phyloP scores from a whole-genome alignment of 352 stramenopile species.

The Globisporangium barbulae region DNA sequence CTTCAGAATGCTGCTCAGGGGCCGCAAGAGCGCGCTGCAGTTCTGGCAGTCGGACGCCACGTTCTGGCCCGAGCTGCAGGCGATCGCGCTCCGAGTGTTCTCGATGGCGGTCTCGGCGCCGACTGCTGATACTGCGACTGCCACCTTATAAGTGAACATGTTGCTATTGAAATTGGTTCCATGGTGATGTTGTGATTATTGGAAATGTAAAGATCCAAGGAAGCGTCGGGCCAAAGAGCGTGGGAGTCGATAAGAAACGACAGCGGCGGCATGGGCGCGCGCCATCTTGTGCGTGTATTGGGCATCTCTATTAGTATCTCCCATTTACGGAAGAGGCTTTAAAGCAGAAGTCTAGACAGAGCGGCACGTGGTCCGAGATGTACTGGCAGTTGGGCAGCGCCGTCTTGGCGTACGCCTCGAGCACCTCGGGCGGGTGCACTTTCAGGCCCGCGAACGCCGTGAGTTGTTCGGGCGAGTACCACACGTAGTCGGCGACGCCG shows the following conservation, averaged over 20 bases:
- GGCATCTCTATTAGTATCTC: constrained; percentile 48
- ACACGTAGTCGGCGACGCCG: constrained; percentile 98
- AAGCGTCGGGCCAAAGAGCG: not conserved
- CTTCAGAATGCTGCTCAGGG: constrained; percentile 20
- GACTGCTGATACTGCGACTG: not conserved
- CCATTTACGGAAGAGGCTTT: constrained; percentile 51
- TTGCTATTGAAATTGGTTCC: not conserved
- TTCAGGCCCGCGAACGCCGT: constrained; percentile 92
- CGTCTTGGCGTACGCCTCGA: constrained; percentile 88
- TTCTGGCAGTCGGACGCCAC: constrained; percentile 30
- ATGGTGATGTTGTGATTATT: not conserved
- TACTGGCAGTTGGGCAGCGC: constrained; percentile 96
- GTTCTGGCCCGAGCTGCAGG: constrained; percentile 28
- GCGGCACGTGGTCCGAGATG: constrained; percentile 95
- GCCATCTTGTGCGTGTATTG: not conserved
- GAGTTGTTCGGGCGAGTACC: constrained; percentile 94
- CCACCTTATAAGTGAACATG: not conserved
- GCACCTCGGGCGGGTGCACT: constrained; percentile 88
- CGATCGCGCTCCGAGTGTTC: constrained; percentile 16
- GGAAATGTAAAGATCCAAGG: not conserved
- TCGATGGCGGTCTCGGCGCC: not conserved
- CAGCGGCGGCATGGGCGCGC: not conserved
- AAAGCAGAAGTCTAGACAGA: constrained; percentile 89
- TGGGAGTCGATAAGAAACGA: not conserved
- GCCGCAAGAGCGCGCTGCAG: constrained; percentile 27